Base-by-base conservation (phyloP, 129 eudicot species). In the Rutidosis leptorrhynchoides region DNA sequence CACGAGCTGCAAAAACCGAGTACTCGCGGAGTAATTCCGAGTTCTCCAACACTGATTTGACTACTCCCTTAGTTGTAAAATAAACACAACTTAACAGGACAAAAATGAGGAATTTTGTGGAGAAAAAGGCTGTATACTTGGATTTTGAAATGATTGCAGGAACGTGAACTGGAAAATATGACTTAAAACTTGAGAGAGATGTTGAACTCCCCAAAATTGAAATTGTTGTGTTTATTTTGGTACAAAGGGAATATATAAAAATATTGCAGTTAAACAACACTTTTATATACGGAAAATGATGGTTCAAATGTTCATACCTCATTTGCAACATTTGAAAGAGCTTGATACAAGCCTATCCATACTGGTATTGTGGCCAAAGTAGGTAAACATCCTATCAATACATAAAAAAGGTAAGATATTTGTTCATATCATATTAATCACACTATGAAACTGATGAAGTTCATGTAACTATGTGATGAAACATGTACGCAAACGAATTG, bases 311-410 rank as follows among this genome's bases (percentile, higher is more conserved):
- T 15, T 6, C 25, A 45, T 82, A 94, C 99, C 99, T 94, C 99
- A 79, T 94, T 93, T 66, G 99, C 99, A 35, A 94, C 99, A 73
- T 94, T 94, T 55, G 99, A 94, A 74, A 94, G 99, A 69, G 99
- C 99, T 84, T 94, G 99, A 77, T 94, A 94, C 64, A 94, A 81
- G 58, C 99, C 99, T 78, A 94, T 94, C 85, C 87, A 94, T 62
- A 94, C 96, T 58, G 99, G 99, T 84, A 94, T 94, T 55, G 99
- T 94, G 51, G 99, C 99, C 86, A 94, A 81, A 37, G 99, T 94
- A 58, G 99, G 99, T 66, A 94, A 70, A 78, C 96, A 89, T 70
- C 99, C 99, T 94, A 90, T 64, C 51, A 63, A 58, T 17, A 40
- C 23, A 52, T 42, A 66, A 72, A 53, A 37, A 11, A 7, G 22